Percentiles rank a stretch among this genome's conserved stretches.
phyloP scores from a whole-genome alignment of 441 rosid genomes.

The Eutrema salsugineum region DNA sequence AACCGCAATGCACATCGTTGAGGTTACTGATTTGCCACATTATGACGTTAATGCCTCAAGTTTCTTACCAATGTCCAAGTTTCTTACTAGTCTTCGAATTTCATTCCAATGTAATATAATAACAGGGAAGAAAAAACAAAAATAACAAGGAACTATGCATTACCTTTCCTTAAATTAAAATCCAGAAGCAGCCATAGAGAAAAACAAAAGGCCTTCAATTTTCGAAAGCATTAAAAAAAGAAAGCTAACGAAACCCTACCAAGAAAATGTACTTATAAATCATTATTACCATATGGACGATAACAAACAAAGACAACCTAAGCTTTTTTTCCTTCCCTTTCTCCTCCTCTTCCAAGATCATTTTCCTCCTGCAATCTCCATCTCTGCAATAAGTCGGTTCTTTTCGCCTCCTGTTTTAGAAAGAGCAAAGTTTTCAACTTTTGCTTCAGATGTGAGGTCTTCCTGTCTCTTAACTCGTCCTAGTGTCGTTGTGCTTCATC shows the following conservation, averaged over 20 bases:
- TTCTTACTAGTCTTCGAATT: not conserved
- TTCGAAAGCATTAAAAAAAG: constrained; percentile 19
- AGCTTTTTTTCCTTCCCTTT: not conserved
- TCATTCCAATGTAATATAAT: not conserved
- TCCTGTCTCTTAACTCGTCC: not conserved
- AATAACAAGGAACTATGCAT: constrained; percentile 6
- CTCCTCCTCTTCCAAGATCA: not conserved
- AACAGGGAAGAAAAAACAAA: not conserved
- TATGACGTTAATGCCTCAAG: too few species aligned
- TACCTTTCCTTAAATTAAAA: constrained; percentile 11
- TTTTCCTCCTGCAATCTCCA: not conserved
- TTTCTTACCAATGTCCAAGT: too few species aligned
- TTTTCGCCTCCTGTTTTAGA: not conserved
- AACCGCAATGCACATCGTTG: too few species aligned
- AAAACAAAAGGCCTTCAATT: constrained; percentile 14
- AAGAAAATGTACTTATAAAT: constrained; percentile 10
- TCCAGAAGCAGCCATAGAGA: constrained; percentile 7
- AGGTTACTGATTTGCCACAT: too few species aligned
- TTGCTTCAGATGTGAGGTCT: constrained; percentile 15
- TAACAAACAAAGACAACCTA: constrained; percentile 13
- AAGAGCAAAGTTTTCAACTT: not conserved
- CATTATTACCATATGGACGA: constrained; percentile 25
- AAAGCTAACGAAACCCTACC: constrained; percentile 19
- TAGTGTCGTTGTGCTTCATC: constrained; percentile 15
- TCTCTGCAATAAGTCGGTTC: not conserved